Base-by-base conservation (phyloP, 768 basidiomycete genomes). In the Amanita subjunquillea region DNA sequence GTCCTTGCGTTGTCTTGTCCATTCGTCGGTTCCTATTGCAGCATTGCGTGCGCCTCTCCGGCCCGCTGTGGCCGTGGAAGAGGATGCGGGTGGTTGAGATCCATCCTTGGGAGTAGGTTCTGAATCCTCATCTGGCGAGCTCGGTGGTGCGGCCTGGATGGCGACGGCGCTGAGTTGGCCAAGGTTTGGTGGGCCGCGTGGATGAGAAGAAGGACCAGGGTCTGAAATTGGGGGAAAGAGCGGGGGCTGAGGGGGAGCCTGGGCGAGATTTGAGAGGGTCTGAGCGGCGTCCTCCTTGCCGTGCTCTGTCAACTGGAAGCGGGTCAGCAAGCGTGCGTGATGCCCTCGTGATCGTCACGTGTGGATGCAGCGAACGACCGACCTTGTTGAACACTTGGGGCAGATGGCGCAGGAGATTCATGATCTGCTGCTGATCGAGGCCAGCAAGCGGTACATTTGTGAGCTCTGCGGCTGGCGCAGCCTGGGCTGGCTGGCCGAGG, bases 1-100 rank as follows among this genome's bases (percentile, higher is more conserved):
- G 58, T 89, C 87, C 62, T 89, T 90, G 55, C 87, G 72, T 60
- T 86, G 83, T 55, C 85, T 74, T 30, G 76, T 79, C 87, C 87
- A 90, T 60, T 89, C 87, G 49, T 87, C 85, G 41, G 77, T 79
- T 0, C 82, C 83, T 77, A 85, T 83, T 0, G 78, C 72, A 6
- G 83, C 74, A 40, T 70, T 74, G 34, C 80, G 71, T n/a, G 72
- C 73, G 3, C 78, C 73, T n/a, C 80, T 69, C 6, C 69, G 63
- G 23, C 79, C 69, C 6, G 65, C 49, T 6, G 67, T 51, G 6
- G 67, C 49, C 10, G 72, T 46, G 6, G 69, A 48, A 10, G 58
- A 45, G 15, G 54, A 20, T 40, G 65, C 50, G 10, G 59, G 36
- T 20, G 56, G 60, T 30, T 52, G 55, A 45, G 34, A 40, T 30